Conservation (phyloP, 2,329 filamentous ascomycete genomes). For the Cladosporium sp. region DNA sequence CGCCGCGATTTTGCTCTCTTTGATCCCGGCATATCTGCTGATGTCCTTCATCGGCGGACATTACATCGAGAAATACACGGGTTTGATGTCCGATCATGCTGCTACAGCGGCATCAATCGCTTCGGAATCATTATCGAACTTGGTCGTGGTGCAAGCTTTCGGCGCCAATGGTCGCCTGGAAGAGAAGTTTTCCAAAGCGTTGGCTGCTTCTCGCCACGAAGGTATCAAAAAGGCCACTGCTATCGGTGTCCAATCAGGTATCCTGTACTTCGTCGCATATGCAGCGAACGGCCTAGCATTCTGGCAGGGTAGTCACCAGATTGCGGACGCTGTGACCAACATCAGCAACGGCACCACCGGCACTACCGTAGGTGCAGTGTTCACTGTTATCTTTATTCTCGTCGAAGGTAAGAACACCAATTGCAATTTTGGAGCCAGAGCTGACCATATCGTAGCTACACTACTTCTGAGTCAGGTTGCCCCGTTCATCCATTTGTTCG, state of each 20-base stretch:
- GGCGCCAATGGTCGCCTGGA: constrained; percentile 57
- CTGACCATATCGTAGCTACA: constrained; percentile 40
- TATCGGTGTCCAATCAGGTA: constrained; percentile 55
- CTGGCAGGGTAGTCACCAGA: constrained; percentile 60
- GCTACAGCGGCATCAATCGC: constrained; percentile 59
- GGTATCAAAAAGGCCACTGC: constrained; percentile 57
- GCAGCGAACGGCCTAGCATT: constrained; percentile 64
- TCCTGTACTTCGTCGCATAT: constrained; percentile 65
- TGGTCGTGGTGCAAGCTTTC: constrained; percentile 40
- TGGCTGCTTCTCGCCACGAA: constrained; percentile 48
- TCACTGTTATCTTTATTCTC: constrained; percentile 53
- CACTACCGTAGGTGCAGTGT: constrained; percentile 42
- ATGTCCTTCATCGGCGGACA: constrained; percentile 55
- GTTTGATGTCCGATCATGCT: constrained; percentile 49
- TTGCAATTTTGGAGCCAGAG: constrained; percentile 61
- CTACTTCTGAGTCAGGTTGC: constrained; percentile 44
- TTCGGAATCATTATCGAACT: constrained; percentile 57
- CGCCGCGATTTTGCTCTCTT: constrained; percentile 60
- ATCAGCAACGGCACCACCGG: constrained; percentile 20
- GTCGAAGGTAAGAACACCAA: constrained; percentile 41
- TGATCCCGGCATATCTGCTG: constrained; percentile 60
- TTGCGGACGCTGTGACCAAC: constrained; percentile 41
- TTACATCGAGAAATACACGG: constrained; percentile 51
- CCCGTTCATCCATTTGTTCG: constrained; percentile 49
- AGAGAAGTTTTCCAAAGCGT: constrained; percentile 52